Percentiles rank a stretch among this genome's conserved stretches.
These are phyloP conservation scores for Claviceps digitariae DNA, from an alignment of 2,329 filamentous ascomycete species.

Conservation along the genomic window DNA sequence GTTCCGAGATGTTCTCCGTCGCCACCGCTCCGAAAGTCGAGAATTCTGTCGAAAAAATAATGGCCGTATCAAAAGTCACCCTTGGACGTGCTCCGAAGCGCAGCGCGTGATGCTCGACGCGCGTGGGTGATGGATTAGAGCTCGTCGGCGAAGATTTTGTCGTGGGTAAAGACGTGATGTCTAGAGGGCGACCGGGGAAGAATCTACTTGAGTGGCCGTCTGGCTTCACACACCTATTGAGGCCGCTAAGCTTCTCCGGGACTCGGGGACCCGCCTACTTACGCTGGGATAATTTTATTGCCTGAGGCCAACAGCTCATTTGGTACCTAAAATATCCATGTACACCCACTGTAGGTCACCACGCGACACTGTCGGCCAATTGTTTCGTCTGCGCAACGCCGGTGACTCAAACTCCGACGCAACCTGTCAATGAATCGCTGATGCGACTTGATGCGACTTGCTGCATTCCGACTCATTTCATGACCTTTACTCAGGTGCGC, in stretches of 20 bases:
- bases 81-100: conserved; percentile 15
- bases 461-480: too few relatives aligned
- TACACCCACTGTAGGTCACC: too few relatives aligned
- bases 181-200: conserved; percentile 24
- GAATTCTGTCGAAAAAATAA: conserved; percentile 22
- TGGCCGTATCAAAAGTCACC: conserved; percentile 19
- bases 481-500: background rate
- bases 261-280: conserved; percentile 4
- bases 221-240: conserved; percentile 14
- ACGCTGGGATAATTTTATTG: conserved; percentile 6
- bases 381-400: conserved; percentile 5
- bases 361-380: background rate
- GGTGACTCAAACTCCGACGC: conserved; percentile 9
- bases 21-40: conserved; percentile 28
- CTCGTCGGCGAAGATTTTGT: conserved; percentile 26
- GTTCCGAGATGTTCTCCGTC: conserved; percentile 30
- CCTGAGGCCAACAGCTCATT: conserved; percentile 13
- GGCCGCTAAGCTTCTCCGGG: conserved; percentile 21
- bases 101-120: conserved; percentile 36
- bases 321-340: background rate
- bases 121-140: conserved; percentile 33
- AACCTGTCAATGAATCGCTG: background rate
- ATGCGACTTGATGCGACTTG: background rate
- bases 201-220: conserved; percentile 27
- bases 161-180: conserved; percentile 28